Evolutionary conservation across 2,329 filamentous ascomycete species (phyloP).

Genomic region (Hypoxylon sp.): DNA sequence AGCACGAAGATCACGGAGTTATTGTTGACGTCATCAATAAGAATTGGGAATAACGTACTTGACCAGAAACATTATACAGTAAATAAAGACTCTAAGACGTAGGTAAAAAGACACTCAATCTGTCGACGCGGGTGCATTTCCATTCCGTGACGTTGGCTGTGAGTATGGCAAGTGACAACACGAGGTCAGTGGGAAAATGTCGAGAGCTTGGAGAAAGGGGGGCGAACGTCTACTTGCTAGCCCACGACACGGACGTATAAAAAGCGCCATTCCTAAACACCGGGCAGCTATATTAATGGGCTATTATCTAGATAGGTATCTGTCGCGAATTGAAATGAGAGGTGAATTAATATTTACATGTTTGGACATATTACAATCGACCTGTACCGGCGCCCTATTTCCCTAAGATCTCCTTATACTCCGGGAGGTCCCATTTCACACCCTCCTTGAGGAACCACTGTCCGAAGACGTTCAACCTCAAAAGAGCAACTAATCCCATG

Average conservation of each 20-base stretch:
- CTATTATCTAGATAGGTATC: neutral
- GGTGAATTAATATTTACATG: constrained; percentile 4
- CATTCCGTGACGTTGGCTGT: neutral
- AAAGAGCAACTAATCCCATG: constrained; percentile 49
- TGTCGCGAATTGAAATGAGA: neutral
- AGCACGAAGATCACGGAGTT: constrained; percentile 82
- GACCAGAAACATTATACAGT: neutral
- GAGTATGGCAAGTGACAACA: neutral
- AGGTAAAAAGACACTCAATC: neutral
- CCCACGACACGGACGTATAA: neutral
- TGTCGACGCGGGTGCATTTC: neutral
- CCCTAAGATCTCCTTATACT: constrained; percentile 50
- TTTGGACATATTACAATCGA: neutral
- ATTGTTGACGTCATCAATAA: constrained; percentile 77
- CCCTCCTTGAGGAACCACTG: constrained; percentile 52
- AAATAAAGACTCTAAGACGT: neutral
- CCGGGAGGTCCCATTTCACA: constrained; percentile 56
- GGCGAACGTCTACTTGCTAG: neutral
- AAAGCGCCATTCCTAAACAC: neutral
- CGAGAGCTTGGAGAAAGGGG: too few relatives aligned
- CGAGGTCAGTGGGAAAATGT: neutral
- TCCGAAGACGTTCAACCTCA: constrained; percentile 54
- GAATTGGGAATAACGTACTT: constrained; percentile 54
- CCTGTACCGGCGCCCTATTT: neutral
- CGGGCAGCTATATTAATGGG: neutral